Evolutionary conservation across 2,329 filamentous ascomycete genomes (phyloP), one percentile per base, ranked within the genome.

Genomic region (Capronia americana): DNA sequence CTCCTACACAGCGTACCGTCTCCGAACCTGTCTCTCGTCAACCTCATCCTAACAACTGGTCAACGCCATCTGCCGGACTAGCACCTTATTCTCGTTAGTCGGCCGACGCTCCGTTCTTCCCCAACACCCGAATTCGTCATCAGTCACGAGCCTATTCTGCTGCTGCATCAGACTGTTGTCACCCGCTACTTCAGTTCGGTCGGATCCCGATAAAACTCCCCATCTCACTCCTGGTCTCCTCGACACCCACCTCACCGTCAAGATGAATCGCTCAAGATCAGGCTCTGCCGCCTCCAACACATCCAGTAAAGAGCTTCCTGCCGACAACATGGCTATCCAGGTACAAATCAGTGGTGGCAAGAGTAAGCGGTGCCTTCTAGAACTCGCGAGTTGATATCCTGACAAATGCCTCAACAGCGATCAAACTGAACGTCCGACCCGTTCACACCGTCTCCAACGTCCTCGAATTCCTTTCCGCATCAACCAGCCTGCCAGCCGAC

Each of bases 271-370:
- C 60, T 71, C 70, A 55, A 61, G 68, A 50, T 70, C 68, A 23
- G 61, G 59, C 56, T 70, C 70, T 26, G 57, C 65, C 24, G 61
- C 68, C 23, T 70, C 67, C 60, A 65, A 46, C 57, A 63, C 38
- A 65, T 66, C 62, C 71, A 77, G 57, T 73, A 80, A 80, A 77
- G 78, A 78, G 65, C 77, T 85, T 65, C 73, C 77, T 57, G 80
- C 83, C 61, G 81, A 84, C 59, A 86, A 81, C 46, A 86, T 87
- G 79, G 84, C 86, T 75, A 85, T 88, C 77, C 87, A 88, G 77
- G 82, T 88, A 76, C 87, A 86, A 79, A 84, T 83, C 74, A 78
- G 86, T 57, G 80, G 83, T 41, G 86, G 85, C 71, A 81, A 83
- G 76, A 87, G 86, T 88, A 79, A 76, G 85, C 78, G 46, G 28